These are phyloP conservation scores for Ustilago hordei DNA, from an alignment of 1,284 basidiomycete genomes.

Conservation along the genomic window DNA sequence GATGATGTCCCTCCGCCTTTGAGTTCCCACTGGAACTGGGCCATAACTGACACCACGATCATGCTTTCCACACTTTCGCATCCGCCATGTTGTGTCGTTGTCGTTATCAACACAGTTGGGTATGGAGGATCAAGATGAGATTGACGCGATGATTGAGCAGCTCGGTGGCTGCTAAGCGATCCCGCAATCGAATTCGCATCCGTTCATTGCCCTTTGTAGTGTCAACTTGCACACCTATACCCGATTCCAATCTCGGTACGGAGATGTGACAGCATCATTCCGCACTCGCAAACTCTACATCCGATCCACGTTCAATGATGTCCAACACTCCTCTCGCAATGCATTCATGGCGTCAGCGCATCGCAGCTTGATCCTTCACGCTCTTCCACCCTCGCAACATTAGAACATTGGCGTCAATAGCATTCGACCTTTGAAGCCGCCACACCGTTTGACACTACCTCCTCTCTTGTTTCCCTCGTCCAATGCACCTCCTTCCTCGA, in stretches of 20 bases:
- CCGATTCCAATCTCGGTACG: background rate
- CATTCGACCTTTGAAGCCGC: background rate
- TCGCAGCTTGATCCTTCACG: background rate
- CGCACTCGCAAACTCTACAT: background rate
- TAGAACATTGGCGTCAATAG: background rate
- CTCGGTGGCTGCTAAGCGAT: conserved; percentile 53
- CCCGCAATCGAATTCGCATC: background rate
- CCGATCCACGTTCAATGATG: background rate
- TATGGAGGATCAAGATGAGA: conserved; percentile 69
- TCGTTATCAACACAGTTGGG: conserved; percentile 55
- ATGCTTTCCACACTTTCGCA: background rate
- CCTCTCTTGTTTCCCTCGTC: background rate
- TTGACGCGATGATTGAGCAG: conserved; percentile 69
- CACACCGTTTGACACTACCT: background rate
- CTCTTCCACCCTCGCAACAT: background rate
- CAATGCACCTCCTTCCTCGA: background rate
- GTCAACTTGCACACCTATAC: conserved; percentile 17
- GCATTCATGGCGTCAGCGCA: background rate
- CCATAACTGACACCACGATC: background rate
- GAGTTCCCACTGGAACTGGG: background rate
- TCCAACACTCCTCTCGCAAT: background rate
- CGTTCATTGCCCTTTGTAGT: background rate
- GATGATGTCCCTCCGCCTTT: background rate
- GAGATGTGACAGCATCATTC: background rate
- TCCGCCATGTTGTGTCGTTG: background rate